Base-by-base conservation (phyloP, 768 basidiomycete species). In the Boletus fagicola region DNA sequence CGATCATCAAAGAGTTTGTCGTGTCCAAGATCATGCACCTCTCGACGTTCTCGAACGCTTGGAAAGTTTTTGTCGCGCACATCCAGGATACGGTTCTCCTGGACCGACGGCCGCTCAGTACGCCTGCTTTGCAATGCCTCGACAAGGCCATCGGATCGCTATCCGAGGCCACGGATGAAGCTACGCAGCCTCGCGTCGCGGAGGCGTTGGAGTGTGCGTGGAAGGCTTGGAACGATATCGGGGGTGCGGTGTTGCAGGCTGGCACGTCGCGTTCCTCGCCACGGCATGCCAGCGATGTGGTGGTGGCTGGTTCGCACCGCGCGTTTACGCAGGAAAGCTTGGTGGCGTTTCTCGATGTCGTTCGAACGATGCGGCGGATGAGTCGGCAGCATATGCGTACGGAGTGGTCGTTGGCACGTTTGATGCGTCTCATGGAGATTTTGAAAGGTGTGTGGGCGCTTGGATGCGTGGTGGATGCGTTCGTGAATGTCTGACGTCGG, bases 61-160 rank as follows among this genome's bases (percentile, higher is more conserved):
- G 92, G 88, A 82, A 83, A 35, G 79, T 81, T 2, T 88, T 97
- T 59, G 83, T 95, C 0, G 74, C 69, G 0, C 84, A 88, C 56
- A 77, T 96, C n/a, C 81, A 86, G 57, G 82, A 86, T 42, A 77
- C 86, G 7, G 86, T 94, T 57, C 65, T 88, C 1, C 68, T 82
- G 26, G 92, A 94, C 58, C 80, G 82, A 57, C 78, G 88, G 7
- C 65, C 78, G 11, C 83, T 93, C 50, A 91, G 88, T 59, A 85
- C 92, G 0, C 89, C 94, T n/a, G 90, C 92, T 0, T 69, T 97
- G 65, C 86, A 90, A 24, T 90, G 88, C 59, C 75, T 96, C 40
- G 92, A 96, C 65, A 88, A 85, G 70, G 86, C 86, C 1, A 76
- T 94, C 57, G 84, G 80, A 43, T 86, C 88, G 2, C 77, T 83